Evolutionary conservation across 164 flowering plant genomes (phyloP).

Genomic region (Umbellularia californica): DNA sequence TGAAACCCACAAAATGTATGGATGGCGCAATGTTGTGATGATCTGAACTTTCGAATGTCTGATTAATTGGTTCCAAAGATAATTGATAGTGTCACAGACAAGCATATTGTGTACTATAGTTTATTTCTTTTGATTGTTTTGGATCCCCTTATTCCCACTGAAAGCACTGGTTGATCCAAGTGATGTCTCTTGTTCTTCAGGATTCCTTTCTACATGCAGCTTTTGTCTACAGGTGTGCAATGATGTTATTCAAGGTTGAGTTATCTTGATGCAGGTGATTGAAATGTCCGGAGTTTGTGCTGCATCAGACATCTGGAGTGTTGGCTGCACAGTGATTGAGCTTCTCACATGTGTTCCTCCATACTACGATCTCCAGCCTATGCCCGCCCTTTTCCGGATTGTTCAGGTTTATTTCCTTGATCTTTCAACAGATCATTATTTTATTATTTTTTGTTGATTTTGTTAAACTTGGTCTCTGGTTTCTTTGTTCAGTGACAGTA

Average conservation of each 20-base stretch:
- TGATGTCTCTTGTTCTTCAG: neutral
- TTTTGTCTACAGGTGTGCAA: neutral
- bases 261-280: slow-evolving; percentile 71
- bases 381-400: slow-evolving; percentile 98
- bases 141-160: neutral
- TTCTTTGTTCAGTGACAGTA: neutral
- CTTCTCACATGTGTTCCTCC: slow-evolving; percentile 99
- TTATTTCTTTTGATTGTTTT: neutral
- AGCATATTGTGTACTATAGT: neutral
- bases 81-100: neutral
- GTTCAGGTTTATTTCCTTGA: slow-evolving; percentile 62
- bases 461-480: neutral
- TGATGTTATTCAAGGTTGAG: neutral
- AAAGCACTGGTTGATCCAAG: neutral
- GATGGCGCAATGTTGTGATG: neutral
- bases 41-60: neutral
- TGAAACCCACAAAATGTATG: no score
- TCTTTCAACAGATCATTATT: neutral
- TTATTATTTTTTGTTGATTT: neutral
- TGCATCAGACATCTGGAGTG: slow-evolving; percentile 99
- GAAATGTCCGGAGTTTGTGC: slow-evolving; percentile 99
- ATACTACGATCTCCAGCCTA: slow-evolving; percentile 96
- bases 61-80: neutral
- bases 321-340: slow-evolving; percentile 99
- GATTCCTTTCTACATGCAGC: neutral